These are phyloP conservation scores for Trametopsis cervina DNA, from an alignment of 768 basidiomycete species.

Conservation along the genomic window DNA sequence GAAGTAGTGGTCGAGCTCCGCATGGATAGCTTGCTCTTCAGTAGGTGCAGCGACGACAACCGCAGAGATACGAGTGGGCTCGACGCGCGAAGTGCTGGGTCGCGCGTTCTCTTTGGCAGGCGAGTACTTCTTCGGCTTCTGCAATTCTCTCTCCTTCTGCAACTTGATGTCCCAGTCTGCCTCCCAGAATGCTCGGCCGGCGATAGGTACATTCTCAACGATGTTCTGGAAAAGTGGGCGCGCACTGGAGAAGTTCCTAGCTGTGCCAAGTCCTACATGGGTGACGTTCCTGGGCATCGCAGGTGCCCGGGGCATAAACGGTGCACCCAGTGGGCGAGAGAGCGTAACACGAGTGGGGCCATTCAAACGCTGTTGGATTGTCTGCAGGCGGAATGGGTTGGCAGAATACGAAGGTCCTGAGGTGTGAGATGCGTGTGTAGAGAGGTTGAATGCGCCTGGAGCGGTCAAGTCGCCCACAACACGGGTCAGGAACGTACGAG, in stretches of 20 bases:
- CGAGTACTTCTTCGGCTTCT: conserved; percentile 16
- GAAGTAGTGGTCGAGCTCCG: conserved; percentile 60
- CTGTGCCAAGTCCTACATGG: conserved; percentile 71
- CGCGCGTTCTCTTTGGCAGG: conserved; percentile 18
- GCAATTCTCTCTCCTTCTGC: conserved; percentile 34
- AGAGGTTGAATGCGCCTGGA: conserved; percentile 37
- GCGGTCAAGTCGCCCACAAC: conserved; percentile 53
- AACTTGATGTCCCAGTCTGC: conserved; percentile 60
- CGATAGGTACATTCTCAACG: conserved; percentile 65
- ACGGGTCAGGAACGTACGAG: conserved; percentile 47
- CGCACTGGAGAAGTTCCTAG: conserved; percentile 66
- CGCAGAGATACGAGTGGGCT: conserved; percentile 12
- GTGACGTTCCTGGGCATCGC: conserved; percentile 41
- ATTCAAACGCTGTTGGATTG: conserved; percentile 51
- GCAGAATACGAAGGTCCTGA: conserved; percentile 20
- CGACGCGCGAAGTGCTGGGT: conserved; percentile 25
- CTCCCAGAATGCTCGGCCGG: conserved; percentile 66
- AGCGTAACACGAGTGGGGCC: conserved; percentile 48
- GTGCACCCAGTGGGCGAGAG: conserved; percentile 35
- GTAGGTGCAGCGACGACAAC: conserved; percentile 21
- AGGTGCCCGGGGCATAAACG: conserved; percentile 54
- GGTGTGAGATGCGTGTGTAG: conserved; percentile 19
- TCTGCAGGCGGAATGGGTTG: conserved; percentile 20
- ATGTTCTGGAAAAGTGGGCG: conserved; percentile 77
- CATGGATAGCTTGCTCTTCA: conserved; percentile 22